Evolutionary conservation across 2,329 filamentous ascomycete species (phyloP), one percentile per base, ranked within the genome.

Genomic region (Aspergillus unguis): DNA sequence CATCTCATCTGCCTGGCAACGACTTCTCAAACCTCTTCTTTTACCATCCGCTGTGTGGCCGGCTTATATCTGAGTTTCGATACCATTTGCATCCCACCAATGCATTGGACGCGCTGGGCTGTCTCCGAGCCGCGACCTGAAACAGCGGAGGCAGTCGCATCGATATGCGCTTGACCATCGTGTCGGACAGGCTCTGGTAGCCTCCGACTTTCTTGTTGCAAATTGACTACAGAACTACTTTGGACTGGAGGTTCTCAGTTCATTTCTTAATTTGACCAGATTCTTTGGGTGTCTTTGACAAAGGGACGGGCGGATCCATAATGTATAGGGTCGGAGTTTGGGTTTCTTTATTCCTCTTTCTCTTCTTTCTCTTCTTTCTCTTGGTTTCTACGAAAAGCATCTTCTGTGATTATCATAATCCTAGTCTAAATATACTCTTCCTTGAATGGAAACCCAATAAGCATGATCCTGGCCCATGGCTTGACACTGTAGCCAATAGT

Each of bases 51-150:
- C 23, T 40, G 10, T 6, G 27, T 38, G 27, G 10, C 83, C 84
- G 87, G 48, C 76, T 81, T 28, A 78, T 80, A 28, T 27, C 43
- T 35, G n/a, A 28, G 38, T 29, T 17, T 48, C 7, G 27, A 35
- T 26, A 25, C 17, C 17, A 17, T 17, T 3, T 11, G 33, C 37
- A 28, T 10, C 36, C 43, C 8, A 36, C 37, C 9, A 37, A 33
- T 29, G 32, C 28, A 17, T 28, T 36, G 8, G n/a, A 10, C 27
- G 25, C 26, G n/a, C 44, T 32, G 9, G 23, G 7, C 26, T 7
- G 25, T 26, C 27, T 23, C 40, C 28, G 6, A 41, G 28, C 28
- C 26, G 17, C 23, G n/a, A 36, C 37, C 28, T 8, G 6, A 10
- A 28, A 29, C 26, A 38, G 36, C 32, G 27, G 38, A 49, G 42